Percentiles rank a stretch among this genome's conserved stretches.
Conservation (phyloP, 257 asterid species). For the Primulina huaijiensis region DNA sequence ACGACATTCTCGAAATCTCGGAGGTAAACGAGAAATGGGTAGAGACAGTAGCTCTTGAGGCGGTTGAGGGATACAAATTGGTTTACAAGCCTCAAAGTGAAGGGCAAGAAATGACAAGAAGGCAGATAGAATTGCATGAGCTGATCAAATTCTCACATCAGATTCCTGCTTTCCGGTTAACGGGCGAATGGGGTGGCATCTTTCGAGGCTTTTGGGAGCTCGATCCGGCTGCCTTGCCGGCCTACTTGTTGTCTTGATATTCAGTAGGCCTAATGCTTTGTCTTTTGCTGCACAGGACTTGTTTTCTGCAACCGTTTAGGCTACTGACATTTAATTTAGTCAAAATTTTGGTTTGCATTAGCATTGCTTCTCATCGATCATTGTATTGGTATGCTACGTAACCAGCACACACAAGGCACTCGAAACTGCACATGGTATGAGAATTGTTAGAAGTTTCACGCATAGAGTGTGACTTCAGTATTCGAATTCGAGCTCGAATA, state of each 20-base stretch:
- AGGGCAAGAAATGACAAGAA: conserved; percentile 14
- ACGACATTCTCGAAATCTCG: conserved; percentile 29
- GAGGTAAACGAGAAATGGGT: conserved; percentile 1
- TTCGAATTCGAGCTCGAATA: too few species aligned
- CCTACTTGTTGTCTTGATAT: neutral
- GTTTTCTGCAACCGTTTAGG: too few species aligned
- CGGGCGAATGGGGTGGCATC: conserved; percentile 25
- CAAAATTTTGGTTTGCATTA: neutral
- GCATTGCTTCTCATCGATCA: neutral
- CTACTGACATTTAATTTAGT: neutral
- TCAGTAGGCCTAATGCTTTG: too few species aligned
- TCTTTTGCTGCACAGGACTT: neutral
- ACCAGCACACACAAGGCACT: neutral
- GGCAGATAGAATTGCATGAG: conserved; percentile 21
- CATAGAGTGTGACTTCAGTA: neutral
- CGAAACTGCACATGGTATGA: neutral
- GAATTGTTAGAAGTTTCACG: neutral
- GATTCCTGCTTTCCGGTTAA: conserved; percentile 30
- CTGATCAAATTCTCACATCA: conserved; percentile 32
- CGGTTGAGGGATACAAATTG: conserved; percentile 18
- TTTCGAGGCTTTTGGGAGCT: conserved; percentile 34
- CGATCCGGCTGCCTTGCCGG: conserved; percentile 33
- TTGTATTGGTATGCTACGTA: too few species aligned
- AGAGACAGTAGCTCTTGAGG: conserved; percentile 25
- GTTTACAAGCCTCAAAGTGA: conserved; percentile 26